Evolutionary conservation across 2,329 filamentous ascomycete species (phyloP).

Genomic region (Botrytis elliptica): DNA sequence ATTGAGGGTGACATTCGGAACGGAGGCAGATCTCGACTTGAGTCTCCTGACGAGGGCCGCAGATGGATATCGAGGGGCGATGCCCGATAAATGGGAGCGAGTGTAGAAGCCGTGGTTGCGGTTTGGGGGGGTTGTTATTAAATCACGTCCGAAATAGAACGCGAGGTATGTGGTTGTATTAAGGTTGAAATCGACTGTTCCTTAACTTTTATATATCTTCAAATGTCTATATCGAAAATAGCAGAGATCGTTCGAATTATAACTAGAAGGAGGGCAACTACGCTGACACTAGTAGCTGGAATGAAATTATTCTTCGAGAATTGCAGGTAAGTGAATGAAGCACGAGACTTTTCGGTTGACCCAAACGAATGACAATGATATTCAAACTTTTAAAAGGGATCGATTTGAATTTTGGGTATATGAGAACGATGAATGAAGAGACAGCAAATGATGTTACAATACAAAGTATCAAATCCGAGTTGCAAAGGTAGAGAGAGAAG

Average conservation of each 20-base stretch:
- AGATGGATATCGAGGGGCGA: constrained; percentile 52
- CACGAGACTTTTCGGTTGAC: constrained; percentile 20
- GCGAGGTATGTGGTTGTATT: constrained; percentile 27
- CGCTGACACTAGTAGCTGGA: constrained; percentile 14
- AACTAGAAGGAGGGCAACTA: constrained; percentile 21
- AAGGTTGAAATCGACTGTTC: constrained; percentile 8
- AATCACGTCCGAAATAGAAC: constrained; percentile 35
- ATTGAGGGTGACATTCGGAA: constrained; percentile 47
- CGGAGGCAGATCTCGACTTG: constrained; percentile 46
- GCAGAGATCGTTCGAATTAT: constrained; percentile 25
- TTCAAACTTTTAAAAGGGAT: constrained; percentile 22
- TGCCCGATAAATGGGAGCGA: constrained; percentile 56
- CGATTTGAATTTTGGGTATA: constrained; percentile 27
- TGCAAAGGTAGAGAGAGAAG: constrained; percentile 11
- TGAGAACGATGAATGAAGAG: constrained; percentile 30
- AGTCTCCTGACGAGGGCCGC: constrained; percentile 49
- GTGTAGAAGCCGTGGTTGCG: constrained; percentile 55
- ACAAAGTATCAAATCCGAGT: constrained; percentile 8
- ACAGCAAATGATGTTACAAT: constrained; percentile 19
- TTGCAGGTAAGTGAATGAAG: constrained; percentile 15
- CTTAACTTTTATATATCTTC: constrained; percentile 25
- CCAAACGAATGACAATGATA: constrained; percentile 37
- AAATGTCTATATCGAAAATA: constrained; percentile 27
- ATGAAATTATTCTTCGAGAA: constrained; percentile 15
- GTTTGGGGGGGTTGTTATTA: constrained; percentile 36